These are phyloP conservation scores for Lepidopterella palustris DNA, from an alignment of 495 filamentous ascomycete species.

Conservation along the genomic window DNA sequence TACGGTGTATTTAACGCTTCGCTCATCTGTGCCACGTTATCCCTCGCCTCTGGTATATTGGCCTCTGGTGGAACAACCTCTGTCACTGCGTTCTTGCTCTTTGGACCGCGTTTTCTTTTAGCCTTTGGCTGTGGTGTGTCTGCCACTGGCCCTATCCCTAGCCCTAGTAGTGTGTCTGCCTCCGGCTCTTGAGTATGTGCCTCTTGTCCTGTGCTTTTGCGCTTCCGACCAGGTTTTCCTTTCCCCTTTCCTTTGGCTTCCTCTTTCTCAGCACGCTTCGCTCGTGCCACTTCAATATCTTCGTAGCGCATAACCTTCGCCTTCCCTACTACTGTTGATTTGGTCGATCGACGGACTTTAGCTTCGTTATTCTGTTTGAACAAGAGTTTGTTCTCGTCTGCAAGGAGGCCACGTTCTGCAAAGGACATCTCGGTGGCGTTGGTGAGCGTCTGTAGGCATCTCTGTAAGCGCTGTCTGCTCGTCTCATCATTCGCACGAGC, in stretches of 20 bases:
- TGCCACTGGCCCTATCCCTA: neutral
- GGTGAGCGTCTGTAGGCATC: neutral
- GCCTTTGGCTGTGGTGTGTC: neutral
- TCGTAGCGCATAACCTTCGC: slow-evolving; percentile 13
- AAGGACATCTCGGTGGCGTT: no score
- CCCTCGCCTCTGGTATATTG: neutral
- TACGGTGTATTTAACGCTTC: neutral
- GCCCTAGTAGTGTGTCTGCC: neutral
- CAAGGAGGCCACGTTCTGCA: neutral
- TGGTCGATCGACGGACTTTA: slow-evolving; percentile 3
- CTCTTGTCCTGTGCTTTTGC: neutral
- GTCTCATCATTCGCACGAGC: neutral
- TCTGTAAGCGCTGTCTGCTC: neutral
- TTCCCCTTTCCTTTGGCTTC: neutral
- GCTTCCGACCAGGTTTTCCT: neutral
- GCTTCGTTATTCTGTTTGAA: neutral
- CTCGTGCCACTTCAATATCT: neutral
- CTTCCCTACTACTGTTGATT: slow-evolving; percentile 7
- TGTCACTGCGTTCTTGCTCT: neutral
- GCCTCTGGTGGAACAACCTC: neutral
- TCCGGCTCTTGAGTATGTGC: neutral
- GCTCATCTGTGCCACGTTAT: neutral
- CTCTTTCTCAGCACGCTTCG: neutral
- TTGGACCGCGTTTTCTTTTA: neutral
- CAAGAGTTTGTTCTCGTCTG: slow-evolving; percentile 1